Evolutionary conservation across 208 protist species (phyloP), one percentile per base, ranked within the genome.

Genomic region (Trypanosoma brucei): DNA sequence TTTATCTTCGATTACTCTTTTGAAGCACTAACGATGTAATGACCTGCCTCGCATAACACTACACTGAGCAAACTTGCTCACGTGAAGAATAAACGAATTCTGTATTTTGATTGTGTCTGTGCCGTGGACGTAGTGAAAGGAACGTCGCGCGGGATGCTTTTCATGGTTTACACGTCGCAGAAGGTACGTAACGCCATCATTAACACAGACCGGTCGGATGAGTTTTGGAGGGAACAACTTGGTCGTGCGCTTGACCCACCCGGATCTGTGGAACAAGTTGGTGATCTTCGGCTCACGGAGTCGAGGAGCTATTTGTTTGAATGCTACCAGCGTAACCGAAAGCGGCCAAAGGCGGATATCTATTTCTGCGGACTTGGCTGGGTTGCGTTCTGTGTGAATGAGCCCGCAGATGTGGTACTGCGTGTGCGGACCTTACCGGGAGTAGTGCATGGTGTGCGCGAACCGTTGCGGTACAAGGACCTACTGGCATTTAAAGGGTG

Each of bases 361-460:
- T 96, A 96, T 70, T 74, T 96, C 33, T 93, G 88, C 60, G 91
- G 91, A 30, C 74, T 96, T 22, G 91, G 91, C 34, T 96, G 91
- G 91, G 69, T 68, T 5, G 81, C 85, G 2, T 94, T 96, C 56
- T 94, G 86, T 58, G 87, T 94, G 31, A 79, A 71, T 62, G 81
- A 89, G 62, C 65, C 85, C 0, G 64, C 74, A 5, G 91, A 96
- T 65, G 91, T 96, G 9, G 87, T 96, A 42, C 71, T 96, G 71
- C 85, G 91, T 31, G 91, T 96, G 68, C 91, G 91, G 44, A 96
- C 91, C 3, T 72, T 94, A 40, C 84, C 83, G 1, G 88, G 91
- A n/a, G 83, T 96, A 42, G 79, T 96, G 30, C 91, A 96, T 59
- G 87, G 87, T 49, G 78, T 94, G 11, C 91, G 91, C 4, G 83